Conservation (phyloP, 169 alveolate species). For the Sarcocystis neurona region DNA sequence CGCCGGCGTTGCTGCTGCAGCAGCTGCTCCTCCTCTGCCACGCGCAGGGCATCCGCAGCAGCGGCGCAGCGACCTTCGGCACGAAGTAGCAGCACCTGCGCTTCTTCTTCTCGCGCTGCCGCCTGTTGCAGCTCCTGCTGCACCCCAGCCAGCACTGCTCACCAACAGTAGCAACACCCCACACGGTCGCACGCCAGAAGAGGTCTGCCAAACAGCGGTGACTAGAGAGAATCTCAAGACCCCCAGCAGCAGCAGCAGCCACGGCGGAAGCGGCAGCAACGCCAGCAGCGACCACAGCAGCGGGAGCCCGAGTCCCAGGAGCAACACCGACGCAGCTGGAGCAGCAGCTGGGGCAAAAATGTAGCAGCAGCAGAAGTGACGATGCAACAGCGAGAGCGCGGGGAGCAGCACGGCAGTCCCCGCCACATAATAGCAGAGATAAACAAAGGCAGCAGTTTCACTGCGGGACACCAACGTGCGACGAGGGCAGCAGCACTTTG, state of each 20-base stretch:
- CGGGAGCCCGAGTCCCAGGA: too few relatives aligned
- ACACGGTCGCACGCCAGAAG: too few relatives aligned
- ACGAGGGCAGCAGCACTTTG: too few relatives aligned
- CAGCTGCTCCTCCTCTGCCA: constrained; percentile 21
- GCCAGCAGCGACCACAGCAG: not conserved
- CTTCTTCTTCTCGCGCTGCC: not conserved
- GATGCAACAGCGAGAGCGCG: too few relatives aligned
- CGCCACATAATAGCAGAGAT: too few relatives aligned
- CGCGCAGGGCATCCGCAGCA: not conserved
- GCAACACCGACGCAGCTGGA: not conserved
- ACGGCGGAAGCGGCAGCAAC: not conserved
- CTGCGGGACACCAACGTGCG: too few relatives aligned
- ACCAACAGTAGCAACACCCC: constrained; percentile 37
- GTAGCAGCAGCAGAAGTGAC: not conserved
- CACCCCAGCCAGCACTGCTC: not conserved
- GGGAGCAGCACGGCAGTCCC: too few relatives aligned
- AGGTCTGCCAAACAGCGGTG: too few relatives aligned
- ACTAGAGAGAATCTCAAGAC: not conserved
- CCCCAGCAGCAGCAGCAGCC: constrained; percentile 4
- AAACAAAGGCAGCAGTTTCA: too few relatives aligned
- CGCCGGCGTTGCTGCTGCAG: not conserved
- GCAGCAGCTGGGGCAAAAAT: not conserved
- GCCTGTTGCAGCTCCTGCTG: not conserved
- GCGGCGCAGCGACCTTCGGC: not conserved
- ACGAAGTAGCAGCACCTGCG: not conserved